Percentiles rank a stretch among this genome's conserved stretches.
Conservation (phyloP, 1,139 yeast genomes). For the Lodderomyces orthopsilosis region DNA sequence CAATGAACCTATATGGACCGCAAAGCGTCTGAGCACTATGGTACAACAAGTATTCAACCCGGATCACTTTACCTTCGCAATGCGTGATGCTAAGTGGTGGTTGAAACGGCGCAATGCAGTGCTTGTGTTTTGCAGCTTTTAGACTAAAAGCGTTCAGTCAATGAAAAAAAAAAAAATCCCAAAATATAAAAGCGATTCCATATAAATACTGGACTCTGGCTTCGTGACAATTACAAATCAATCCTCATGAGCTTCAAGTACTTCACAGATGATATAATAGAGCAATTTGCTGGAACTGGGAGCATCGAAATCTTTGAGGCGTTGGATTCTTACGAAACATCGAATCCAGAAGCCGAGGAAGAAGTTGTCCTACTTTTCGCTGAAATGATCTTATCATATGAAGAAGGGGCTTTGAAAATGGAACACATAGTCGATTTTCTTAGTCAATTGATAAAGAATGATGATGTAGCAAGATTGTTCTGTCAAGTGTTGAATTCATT, state of each 20-base stretch:
- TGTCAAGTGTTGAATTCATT: slow-evolving; percentile 47
- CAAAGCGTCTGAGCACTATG: too few species aligned
- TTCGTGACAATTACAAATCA: too few species aligned
- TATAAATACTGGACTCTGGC: too few species aligned
- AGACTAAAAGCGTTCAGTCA: too few species aligned
- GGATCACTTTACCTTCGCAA: too few species aligned
- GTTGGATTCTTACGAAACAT: slow-evolving; percentile 22
- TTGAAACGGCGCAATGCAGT: too few species aligned
- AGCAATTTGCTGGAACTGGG: slow-evolving; percentile 26
- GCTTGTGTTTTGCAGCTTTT: too few species aligned
- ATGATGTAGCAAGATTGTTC: slow-evolving; percentile 36
- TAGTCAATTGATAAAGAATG: slow-evolving; percentile 29
- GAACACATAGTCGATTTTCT: slow-evolving; percentile 29
- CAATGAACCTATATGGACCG: too few species aligned
- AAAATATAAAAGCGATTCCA: too few species aligned
- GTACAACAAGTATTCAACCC: too few species aligned
- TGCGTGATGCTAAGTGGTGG: too few species aligned
- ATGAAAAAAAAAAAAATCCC: background rate
- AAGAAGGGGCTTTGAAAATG: slow-evolving; percentile 23
- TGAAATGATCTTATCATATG: slow-evolving; percentile 33
- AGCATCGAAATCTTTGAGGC: slow-evolving; percentile 28
- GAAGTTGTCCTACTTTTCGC: slow-evolving; percentile 27
- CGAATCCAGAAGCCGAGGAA: slow-evolving; percentile 18
- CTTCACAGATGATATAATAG: slow-evolving; percentile 29
- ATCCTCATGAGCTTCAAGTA: slow-evolving; percentile 13